Conservation (phyloP, 345 rosid species). For the Euclidium syriacum region DNA sequence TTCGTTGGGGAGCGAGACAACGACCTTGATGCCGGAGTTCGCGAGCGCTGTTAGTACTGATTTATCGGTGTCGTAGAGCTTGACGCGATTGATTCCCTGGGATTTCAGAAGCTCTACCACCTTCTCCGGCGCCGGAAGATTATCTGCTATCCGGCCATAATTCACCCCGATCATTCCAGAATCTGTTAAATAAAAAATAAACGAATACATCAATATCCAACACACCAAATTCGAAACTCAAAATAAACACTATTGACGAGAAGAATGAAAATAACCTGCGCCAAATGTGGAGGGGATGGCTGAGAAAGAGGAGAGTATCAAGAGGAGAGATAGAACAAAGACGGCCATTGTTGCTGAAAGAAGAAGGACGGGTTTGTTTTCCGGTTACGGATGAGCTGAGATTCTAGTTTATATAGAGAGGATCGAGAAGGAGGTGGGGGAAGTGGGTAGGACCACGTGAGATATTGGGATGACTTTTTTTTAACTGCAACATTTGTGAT, state of each 20-base stretch:
- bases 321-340: slow-evolving; percentile 1
- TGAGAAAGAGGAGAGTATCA: slow-evolving; percentile 34
- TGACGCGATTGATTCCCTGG: slow-evolving; percentile 50
- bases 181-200: slow-evolving; percentile 27
- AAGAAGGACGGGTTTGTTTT: not conserved
- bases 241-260: slow-evolving; percentile 13
- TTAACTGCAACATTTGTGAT: slow-evolving; percentile 1
- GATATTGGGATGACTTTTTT: not conserved
- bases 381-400: not conserved
- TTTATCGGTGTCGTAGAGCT: slow-evolving; percentile 73
- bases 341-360: slow-evolving; percentile 15
- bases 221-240: not conserved
- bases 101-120: slow-evolving; percentile 68
- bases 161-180: slow-evolving; percentile 67
- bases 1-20: slow-evolving; percentile 81
- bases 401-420: slow-evolving; percentile 17
- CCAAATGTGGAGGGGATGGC: slow-evolving; percentile 1
- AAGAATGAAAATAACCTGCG: slow-evolving; percentile 32
- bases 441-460: slow-evolving; percentile 28
- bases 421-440: slow-evolving; percentile 25
- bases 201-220: not conserved
- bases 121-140: slow-evolving; percentile 61
- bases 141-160: slow-evolving; percentile 74
- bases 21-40: slow-evolving; percentile 53
- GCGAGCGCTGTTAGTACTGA: slow-evolving; percentile 63